Evolutionary conservation across 177 flowering plant species (phyloP), one percentile per base, ranked within the genome.

Genomic region (Viscum album): DNA sequence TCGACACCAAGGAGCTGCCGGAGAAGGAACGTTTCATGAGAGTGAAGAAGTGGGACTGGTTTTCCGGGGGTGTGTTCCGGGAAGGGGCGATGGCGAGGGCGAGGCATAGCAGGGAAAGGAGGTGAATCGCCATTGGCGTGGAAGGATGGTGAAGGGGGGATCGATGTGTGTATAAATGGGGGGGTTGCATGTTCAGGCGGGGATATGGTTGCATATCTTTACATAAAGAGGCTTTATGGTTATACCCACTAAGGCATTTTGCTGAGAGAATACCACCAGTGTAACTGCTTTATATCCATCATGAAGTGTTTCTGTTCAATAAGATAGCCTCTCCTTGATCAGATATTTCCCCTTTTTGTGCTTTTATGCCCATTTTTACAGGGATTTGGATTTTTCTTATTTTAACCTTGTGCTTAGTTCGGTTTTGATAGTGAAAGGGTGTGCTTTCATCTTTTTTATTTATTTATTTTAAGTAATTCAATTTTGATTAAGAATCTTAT

Each of bases 11-110:
- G 41, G 80, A 64, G 12, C 76, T 34, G 5, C 93, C 96, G 4
- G 81, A 68, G 35, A 88, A 75, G 13, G 86, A 82, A 16, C 75
- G 75, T 58, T 80, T 89, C 88, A 88, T 81, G 63, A 86, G 87
- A 32, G 68, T 68, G 81, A 94, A 91, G 79, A 88, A 94, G 45
- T 82, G 70, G 32, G 86, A 75, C 76, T 88, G 90, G 76, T 81
- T 74, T 8, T 43, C 11, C 3, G 31, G 26, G 35, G 71, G 15
- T 16, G n/a, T 73, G 77, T 31, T 59, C 74, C 13, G 41, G 41
- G 41, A 37, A 37, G 13, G 6, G 60, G 79, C 71, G 66, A 1
- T 62, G 62, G 71, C 58, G 19, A 79, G 47, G 67, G 78, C 71
- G 58, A 79, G 21, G 13, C 76, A 43, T 21, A 73, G 50, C 43